Base-by-base conservation (phyloP, 2,329 filamentous ascomycete species). In the Sclerotinia minor region DNA sequence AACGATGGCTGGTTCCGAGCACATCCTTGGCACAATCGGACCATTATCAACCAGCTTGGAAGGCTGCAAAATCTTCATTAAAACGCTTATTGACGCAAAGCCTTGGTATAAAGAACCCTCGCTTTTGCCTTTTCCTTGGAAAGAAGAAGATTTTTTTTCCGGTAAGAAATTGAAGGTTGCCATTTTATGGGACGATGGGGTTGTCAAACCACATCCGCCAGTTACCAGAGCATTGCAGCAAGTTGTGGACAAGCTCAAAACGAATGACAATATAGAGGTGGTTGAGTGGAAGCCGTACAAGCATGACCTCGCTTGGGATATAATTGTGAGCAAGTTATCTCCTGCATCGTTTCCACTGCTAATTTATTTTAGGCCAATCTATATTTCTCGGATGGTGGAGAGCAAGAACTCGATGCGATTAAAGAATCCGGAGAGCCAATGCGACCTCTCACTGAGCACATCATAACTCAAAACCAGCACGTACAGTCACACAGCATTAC, bases 351-450 rank as follows among this genome's bases (percentile, higher is more conserved):
- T 7, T 35, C 19, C 15, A 45, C 32, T 8, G 2, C 6, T 61
- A 41, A 49, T 64, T 26, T 35, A 21, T 38, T 60, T 32, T 52
- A 74, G 72, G 71, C 75, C 69, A 75, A 72, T 57, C 64, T 74
- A 13, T 89, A 89, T 75, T 90, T 85, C 76, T 77, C 81, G 1
- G 88, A 91, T 71, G 87, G 85, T 41, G 88, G 82, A 0, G 77
- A 80, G n/a, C 83, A 86, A 68, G 83, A 84, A 41, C 76, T 77
- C 1, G 80, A 79, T 2, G 80, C 82, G 0, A 79, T 90, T 3
- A 78, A 81, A 2, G 79, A 80, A 1, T 83, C 83, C 0, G 84
- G 83, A 1, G 88, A 91, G 73, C 86, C 87, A 0, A 79, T 82
- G 73, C 78, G 83, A 0, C 86, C 87, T 0, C 77, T 90, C 0